These are phyloP conservation scores for Capsella rubella DNA, from an alignment of 441 rosid species.

Conservation along the genomic window DNA sequence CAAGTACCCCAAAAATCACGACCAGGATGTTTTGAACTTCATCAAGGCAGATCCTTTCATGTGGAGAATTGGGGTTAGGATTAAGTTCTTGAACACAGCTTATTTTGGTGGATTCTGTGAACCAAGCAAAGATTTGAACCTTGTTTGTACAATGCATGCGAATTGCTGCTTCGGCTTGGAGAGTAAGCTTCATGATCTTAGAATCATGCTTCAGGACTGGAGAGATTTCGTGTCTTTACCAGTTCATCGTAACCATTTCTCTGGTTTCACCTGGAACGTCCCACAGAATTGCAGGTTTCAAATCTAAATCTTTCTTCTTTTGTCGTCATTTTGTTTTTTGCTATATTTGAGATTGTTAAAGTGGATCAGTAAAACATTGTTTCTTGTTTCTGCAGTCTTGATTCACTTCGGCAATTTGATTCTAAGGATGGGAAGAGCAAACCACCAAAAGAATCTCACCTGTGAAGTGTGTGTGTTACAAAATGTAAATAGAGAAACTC, in stretches of 20 bases:
- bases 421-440: conserved; percentile 31
- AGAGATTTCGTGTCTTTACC: conserved; percentile 65
- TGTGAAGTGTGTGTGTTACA: conserved; percentile 29
- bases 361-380: background rate
- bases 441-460: conserved; percentile 26
- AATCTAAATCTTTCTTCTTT: background rate
- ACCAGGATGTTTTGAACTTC: conserved; percentile 78
- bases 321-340: background rate
- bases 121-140: conserved; percentile 74
- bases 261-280: conserved; percentile 65
- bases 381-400: conserved; percentile 51
- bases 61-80: conserved; percentile 57
- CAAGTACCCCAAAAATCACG: conserved; percentile 64
- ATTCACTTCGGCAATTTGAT: conserved; percentile 45
- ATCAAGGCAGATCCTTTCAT: conserved; percentile 65
- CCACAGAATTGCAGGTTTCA: conserved; percentile 83
- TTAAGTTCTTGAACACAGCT: conserved; percentile 75
- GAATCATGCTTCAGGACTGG: conserved; percentile 85
- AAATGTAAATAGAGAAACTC: conserved; percentile 24
- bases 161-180: conserved; percentile 84
- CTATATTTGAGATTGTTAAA: background rate
- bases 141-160: conserved; percentile 86
- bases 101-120: conserved; percentile 90
- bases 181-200: conserved; percentile 77
- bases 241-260: conserved; percentile 52